Conservation (phyloP, 495 filamentous ascomycete species). For the Aspergillus leporis region DNA sequence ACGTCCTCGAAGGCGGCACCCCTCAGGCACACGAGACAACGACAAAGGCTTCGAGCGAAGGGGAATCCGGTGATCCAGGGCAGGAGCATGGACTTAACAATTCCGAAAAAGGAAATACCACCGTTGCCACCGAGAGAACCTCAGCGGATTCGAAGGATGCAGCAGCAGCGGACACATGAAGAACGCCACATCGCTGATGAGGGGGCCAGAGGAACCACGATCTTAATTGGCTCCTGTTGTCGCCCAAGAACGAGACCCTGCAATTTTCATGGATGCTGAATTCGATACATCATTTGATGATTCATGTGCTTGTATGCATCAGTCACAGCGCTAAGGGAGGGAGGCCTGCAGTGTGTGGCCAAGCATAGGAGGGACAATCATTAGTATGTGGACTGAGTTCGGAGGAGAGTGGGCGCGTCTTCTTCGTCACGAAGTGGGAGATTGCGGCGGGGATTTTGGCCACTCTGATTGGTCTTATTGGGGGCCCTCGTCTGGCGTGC, state of each 20-base stretch:
- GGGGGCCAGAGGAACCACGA: background rate
- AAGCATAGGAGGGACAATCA: background rate
- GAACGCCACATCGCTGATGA: slow-evolving; percentile 8
- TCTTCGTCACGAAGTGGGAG: slow-evolving; percentile 7
- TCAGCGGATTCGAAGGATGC: slow-evolving; percentile 19
- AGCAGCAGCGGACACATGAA: slow-evolving; percentile 19
- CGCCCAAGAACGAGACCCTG: background rate
- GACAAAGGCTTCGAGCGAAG: slow-evolving; percentile 19
- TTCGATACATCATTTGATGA: slow-evolving; percentile 4
- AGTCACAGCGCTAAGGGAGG: slow-evolving; percentile 17
- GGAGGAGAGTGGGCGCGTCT: background rate
- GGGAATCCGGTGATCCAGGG: slow-evolving; percentile 8
- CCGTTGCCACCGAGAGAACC: slow-evolving; percentile 16
- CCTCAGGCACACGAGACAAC: slow-evolving; percentile 30
- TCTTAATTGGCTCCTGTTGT: slow-evolving; percentile 13
- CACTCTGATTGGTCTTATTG: slow-evolving; percentile 13
- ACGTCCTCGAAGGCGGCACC: slow-evolving; percentile 30
- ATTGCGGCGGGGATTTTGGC: slow-evolving; percentile 15
- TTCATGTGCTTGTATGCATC: slow-evolving; percentile 21
- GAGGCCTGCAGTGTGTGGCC: slow-evolving; percentile 10
- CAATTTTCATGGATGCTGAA: background rate
- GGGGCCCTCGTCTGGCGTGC: slow-evolving; percentile 1
- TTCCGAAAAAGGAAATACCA: slow-evolving; percentile 20
- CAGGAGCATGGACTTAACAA: slow-evolving; percentile 17
- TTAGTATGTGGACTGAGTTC: background rate